A percentile compares a stretch with the other conserved stretches of the same genome.
Evolutionary conservation across 768 basidiomycete species (phyloP).

Genomic region (Psilocybe azurescens): DNA sequence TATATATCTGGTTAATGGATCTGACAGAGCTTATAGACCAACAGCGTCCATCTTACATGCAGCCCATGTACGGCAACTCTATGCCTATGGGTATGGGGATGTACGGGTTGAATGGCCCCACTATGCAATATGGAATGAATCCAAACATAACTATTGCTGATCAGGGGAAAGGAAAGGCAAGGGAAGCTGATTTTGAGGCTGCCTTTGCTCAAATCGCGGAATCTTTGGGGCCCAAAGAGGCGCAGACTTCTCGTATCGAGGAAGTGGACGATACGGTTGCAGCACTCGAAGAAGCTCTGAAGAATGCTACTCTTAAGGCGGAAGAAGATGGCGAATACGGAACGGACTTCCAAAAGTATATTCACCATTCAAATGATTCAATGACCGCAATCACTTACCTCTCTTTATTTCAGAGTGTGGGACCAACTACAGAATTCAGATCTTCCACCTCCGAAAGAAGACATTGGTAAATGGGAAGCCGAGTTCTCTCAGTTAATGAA

Average conservation of each 20-base stretch:
- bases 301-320: conserved; percentile 38
- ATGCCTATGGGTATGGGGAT: conserved; percentile 47
- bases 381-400: not conserved
- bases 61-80: conserved; percentile 40
- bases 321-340: conserved; percentile 27
- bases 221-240: conserved; percentile 49
- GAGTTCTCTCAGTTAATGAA: conserved; percentile 83
- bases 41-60: conserved; percentile 46
- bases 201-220: conserved; percentile 74
- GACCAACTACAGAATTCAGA: conserved; percentile 63
- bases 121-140: conserved; percentile 40
- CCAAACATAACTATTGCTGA: conserved; percentile 27
- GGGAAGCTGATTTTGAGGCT: conserved; percentile 84
- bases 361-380: conserved; percentile 4
- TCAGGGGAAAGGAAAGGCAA: conserved; percentile 81
- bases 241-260: conserved; percentile 53
- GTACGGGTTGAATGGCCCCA: conserved; percentile 37
- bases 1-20: not conserved
- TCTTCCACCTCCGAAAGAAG: conserved; percentile 60
- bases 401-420: conserved; percentile 55
- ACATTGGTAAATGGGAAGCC: conserved; percentile 82
- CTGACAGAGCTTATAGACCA: conserved; percentile 33
- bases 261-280: conserved; percentile 53
- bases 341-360: conserved; percentile 61
- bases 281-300: conserved; percentile 43